Percentiles rank a stretch among this genome's conserved stretches.
Evolutionary conservation across 129 eudicot genomes (phyloP).

Genomic region (Mikania micrantha): DNA sequence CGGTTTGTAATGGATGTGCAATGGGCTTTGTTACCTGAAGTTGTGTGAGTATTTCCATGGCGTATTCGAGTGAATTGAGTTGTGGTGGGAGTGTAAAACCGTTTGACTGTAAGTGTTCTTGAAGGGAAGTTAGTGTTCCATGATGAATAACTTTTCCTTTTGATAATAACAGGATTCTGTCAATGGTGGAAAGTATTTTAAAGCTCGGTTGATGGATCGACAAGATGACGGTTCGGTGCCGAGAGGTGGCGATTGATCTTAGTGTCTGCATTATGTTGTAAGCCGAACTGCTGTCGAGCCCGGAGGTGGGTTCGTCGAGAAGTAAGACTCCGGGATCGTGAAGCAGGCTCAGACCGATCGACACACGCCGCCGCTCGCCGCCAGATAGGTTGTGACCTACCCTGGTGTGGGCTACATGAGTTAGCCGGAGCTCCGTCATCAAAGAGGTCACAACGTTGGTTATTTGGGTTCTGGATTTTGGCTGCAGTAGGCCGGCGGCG

Average conservation of each 20-base stretch:
- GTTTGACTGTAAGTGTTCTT: slow-evolving; percentile 30
- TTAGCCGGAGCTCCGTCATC: slow-evolving; percentile 53
- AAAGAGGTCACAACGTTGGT: slow-evolving; percentile 40
- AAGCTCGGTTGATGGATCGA: slow-evolving; percentile 96
- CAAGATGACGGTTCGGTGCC: slow-evolving; percentile 57
- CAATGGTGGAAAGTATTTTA: slow-evolving; percentile 75
- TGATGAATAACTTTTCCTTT: slow-evolving; percentile 82
- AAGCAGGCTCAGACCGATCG: slow-evolving; percentile 76
- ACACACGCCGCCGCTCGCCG: slow-evolving; percentile 77
- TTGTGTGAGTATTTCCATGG: slow-evolving; percentile 83
- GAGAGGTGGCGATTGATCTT: slow-evolving; percentile 45
- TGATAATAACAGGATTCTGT: slow-evolving; percentile 48
- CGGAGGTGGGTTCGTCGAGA: slow-evolving; percentile 93
- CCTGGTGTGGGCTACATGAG: slow-evolving; percentile 51
- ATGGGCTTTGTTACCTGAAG: slow-evolving; percentile 25
- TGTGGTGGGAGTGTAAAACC: slow-evolving; percentile 83
- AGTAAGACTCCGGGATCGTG: slow-evolving; percentile 84
- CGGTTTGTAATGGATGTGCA: slow-evolving; percentile 1
- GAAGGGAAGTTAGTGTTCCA: slow-evolving; percentile 62
- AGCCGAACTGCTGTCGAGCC: slow-evolving; percentile 86
- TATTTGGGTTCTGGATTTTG: slow-evolving; percentile 23
- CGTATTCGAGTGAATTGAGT: slow-evolving; percentile 83
- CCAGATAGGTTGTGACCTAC: slow-evolving; percentile 61
- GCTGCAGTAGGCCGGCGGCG: slow-evolving; percentile 63
- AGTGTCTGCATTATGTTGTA: slow-evolving; percentile 77